These are phyloP conservation scores for Trichoderma koningii DNA, from an alignment of 2,329 filamentous ascomycete genomes.

Conservation along the genomic window DNA sequence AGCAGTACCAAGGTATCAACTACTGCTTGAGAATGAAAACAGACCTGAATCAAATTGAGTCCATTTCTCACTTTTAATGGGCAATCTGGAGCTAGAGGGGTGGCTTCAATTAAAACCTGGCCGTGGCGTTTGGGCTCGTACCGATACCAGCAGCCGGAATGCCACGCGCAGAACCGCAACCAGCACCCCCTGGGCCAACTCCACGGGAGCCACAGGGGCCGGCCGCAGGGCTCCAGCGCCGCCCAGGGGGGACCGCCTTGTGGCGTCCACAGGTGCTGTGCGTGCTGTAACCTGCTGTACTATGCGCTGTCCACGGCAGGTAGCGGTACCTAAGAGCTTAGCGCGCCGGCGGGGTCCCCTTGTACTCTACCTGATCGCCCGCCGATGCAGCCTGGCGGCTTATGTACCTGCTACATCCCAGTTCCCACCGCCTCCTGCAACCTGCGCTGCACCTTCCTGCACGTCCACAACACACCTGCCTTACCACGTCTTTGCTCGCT, in stretches of 20 bases:
- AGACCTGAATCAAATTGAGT: not conserved
- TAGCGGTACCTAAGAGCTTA: constrained; percentile 6
- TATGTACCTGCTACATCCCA: constrained; percentile 5
- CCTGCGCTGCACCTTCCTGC: constrained; percentile 13
- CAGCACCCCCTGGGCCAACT: not conserved
- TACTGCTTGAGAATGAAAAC: no score
- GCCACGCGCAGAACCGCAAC: not conserved
- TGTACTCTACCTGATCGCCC: constrained; percentile 21
- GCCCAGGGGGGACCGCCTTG: constrained; percentile 17
- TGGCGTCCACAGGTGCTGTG: constrained; percentile 10
- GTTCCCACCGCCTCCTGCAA: constrained; percentile 26
- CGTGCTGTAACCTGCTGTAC: constrained; percentile 25
- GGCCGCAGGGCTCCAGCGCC: constrained; percentile 4
- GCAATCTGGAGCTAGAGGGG: constrained; percentile 8
- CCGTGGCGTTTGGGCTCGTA: not conserved
- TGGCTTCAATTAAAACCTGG: not conserved
- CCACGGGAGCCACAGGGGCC: constrained; percentile 1
- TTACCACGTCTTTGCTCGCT: constrained; percentile 21
- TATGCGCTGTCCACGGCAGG: constrained; percentile 22
- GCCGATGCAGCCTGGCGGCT: constrained; percentile 11
- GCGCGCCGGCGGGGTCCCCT: not conserved
- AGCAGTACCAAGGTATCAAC: not conserved
- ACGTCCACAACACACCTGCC: constrained; percentile 22
- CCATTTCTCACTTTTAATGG: not conserved
- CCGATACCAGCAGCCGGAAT: constrained; percentile 12